Conservation (phyloP, 805 yeast species). For the Danielia reshetovae region DNA sequence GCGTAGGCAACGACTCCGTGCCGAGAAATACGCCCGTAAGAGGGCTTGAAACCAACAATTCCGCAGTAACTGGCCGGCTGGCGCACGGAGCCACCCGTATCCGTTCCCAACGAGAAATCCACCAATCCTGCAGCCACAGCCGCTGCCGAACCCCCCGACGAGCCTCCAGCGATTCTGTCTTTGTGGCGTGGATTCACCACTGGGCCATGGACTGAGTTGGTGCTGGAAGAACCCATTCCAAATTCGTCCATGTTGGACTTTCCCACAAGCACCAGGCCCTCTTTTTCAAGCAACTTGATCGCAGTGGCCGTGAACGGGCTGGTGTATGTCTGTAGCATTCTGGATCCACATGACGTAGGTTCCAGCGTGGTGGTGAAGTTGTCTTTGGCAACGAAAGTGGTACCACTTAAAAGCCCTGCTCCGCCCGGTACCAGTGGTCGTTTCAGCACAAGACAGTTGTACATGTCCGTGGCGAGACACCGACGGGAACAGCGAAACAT, state of each 20-base stretch:
- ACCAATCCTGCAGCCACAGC: slow-evolving; percentile 72
- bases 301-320: slow-evolving; percentile 86
- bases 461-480: slow-evolving; percentile 12
- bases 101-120: slow-evolving; percentile 85
- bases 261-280: slow-evolving; percentile 60
- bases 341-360: slow-evolving; percentile 79
- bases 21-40: slow-evolving; percentile 87
- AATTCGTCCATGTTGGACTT: slow-evolving; percentile 94
- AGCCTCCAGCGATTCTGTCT: slow-evolving; percentile 68
- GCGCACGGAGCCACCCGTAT: slow-evolving; percentile 96
- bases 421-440: neutral
- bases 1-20: slow-evolving; percentile 93
- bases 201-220: slow-evolving; percentile 54
- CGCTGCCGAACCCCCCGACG: slow-evolving; percentile 96
- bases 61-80: slow-evolving; percentile 89
- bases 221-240: slow-evolving; percentile 88
- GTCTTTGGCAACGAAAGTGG: slow-evolving; percentile 53
- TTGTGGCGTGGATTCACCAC: slow-evolving; percentile 45
- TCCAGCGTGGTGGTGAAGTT: slow-evolving; percentile 62
- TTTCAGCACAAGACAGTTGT: slow-evolving; percentile 9
- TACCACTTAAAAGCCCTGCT: neutral
- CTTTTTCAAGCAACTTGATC: slow-evolving; percentile 45
- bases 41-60: slow-evolving; percentile 84
- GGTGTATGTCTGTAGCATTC: slow-evolving; percentile 50
- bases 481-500: too few relatives aligned